Evolutionary conservation across 1,284 basidiomycete genomes (phyloP), one percentile per base, ranked within the genome.

Genomic region (Ceratobasidium sp.): DNA sequence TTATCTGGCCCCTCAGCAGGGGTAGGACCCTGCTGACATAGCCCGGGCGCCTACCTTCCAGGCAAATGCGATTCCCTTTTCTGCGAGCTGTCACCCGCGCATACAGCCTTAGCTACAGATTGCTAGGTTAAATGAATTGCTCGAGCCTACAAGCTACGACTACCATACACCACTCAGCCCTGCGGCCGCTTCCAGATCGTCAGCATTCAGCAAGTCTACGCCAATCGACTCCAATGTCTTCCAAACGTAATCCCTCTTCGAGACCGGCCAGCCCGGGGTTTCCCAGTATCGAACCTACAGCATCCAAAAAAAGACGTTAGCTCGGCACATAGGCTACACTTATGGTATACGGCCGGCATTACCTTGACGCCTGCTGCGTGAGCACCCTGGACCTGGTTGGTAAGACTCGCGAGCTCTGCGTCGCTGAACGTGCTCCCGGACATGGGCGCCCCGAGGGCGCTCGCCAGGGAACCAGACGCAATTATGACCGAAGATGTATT

Each of bases 271-370:
- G 22, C 57, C 70, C 40, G 70, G 70, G 8, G 70, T 73, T 43
- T 73, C 70, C 70, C 70, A 73, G 19, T 73, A 73, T 32, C 70
- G 70, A 73, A 73, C 70, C 70, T 73, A 32, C 25, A 34, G 40
- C 5, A 6, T 49, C 40, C 40, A 34, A 29, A 34, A 43, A 37
- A 57, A 43, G 25, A 46, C 59, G 57, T 49, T 11, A 51, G n/a
- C 13, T 59, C 56, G 56, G 56, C 56, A 17, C 32, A 34, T 17
- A 34, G 56, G 29, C 32, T 29, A 5, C 8, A 34, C 25, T 29
- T 8, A 32, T 29, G 22, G 32, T 34, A 40, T 37, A 17, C 43
- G 46, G 46, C 46, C 46, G 46, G 15, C 46, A 19, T 49, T 25
- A 73, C 70, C 49, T 73, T 73, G 15, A 73, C 44, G 29, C 70